These are phyloP conservation scores for Pichia sp. DNA, from an alignment of 1,139 yeast species.

Conservation along the genomic window DNA sequence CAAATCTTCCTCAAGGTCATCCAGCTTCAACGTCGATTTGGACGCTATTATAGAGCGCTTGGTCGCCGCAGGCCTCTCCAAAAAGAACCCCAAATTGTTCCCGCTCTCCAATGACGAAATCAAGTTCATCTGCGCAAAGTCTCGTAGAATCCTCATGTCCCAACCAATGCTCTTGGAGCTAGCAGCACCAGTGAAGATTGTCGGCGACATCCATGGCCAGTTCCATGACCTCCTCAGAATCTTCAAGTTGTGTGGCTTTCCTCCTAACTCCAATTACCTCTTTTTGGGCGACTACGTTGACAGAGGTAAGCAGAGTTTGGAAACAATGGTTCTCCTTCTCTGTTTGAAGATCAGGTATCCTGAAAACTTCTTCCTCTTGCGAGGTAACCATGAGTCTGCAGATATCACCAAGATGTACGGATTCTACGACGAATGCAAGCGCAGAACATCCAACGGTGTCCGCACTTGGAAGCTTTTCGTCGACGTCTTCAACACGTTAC, in stretches of 20 bases:
- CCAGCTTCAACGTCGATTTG: conserved; percentile 36
- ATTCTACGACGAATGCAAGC: conserved; percentile 82
- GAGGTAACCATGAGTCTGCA: conserved; percentile 87
- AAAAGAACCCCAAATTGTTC: conserved; percentile 41
- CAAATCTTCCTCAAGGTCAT: conserved; percentile 23
- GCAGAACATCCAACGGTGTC: conserved; percentile 49
- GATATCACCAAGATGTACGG: conserved; percentile 82
- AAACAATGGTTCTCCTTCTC: conserved; percentile 65
- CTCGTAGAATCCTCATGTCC: conserved; percentile 63
- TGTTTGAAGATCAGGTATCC: conserved; percentile 80
- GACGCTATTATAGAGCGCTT: conserved; percentile 55
- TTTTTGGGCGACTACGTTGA: conserved; percentile 86
- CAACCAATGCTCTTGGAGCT: conserved; percentile 76
- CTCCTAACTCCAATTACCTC: conserved; percentile 73
- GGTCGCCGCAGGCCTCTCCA: conserved; percentile 42
- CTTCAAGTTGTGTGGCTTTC: conserved; percentile 73
- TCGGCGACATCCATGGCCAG: conserved; percentile 87
- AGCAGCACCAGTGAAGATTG: conserved; percentile 81
- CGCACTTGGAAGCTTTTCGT: conserved; percentile 73
- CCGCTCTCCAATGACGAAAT: conserved; percentile 41
- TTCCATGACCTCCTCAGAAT: conserved; percentile 71
- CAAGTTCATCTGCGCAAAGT: conserved; percentile 51
- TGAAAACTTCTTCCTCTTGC: conserved; percentile 73
- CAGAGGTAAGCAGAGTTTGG: conserved; percentile 78
- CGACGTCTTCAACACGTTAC: conserved; percentile 81